These are phyloP conservation scores for Ceratobasidium sp. DNA, from an alignment of 1,284 basidiomycete species.

Conservation along the genomic window DNA sequence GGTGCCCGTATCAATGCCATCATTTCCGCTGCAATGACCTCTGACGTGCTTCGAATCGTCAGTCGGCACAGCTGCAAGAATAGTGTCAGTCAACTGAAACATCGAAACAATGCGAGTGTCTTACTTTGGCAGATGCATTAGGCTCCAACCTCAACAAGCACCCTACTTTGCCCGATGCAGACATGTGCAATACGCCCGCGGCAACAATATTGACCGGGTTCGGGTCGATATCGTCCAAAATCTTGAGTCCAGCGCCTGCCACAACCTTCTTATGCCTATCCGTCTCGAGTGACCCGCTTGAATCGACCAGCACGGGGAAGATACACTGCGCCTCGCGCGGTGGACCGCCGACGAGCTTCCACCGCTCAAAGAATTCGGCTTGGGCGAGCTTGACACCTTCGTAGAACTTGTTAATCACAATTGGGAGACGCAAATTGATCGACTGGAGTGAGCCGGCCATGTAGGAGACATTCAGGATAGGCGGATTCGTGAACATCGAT, in stretches of 20 bases:
- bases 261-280: constrained; percentile 79
- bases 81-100: not conserved
- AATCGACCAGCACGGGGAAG: constrained; percentile 80
- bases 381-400: constrained; percentile 88
- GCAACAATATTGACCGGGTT: constrained; percentile 90
- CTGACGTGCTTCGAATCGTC: constrained; percentile 95
- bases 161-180: constrained; percentile 89
- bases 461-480: constrained; percentile 90
- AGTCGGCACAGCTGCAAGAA: constrained; percentile 82
- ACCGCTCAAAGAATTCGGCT: constrained; percentile 95
- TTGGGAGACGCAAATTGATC: constrained; percentile 84
- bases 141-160: constrained; percentile 94
- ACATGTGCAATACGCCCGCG: constrained; percentile 93
- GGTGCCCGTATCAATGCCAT: constrained; percentile 68
- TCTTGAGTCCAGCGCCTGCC: constrained; percentile 76
- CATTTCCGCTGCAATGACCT: constrained; percentile 85
- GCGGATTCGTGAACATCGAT: constrained; percentile 79
- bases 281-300: constrained; percentile 77
- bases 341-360: constrained; percentile 96
- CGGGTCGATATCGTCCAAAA: constrained; percentile 84
- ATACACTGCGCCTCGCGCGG: constrained; percentile 91
- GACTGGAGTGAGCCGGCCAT: constrained; percentile 92
- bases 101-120: not conserved
- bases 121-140: constrained; percentile 91
- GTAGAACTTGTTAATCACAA: constrained; percentile 91